Base-by-base conservation (phyloP, 306 rosid genomes). In the Glycine tomentella region DNA sequence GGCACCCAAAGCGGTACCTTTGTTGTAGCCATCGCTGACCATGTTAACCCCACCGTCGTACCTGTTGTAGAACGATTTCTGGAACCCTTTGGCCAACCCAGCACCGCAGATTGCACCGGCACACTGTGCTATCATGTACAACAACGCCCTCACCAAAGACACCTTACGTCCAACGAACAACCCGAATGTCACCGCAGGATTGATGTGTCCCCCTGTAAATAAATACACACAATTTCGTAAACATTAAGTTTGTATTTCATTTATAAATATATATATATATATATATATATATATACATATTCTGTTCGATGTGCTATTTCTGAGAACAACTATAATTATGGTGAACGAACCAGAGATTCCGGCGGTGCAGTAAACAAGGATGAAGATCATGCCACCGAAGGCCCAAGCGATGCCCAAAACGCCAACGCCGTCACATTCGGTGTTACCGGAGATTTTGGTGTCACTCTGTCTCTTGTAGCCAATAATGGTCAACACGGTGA, bases 311-410 rank as follows among this genome's bases (percentile, higher is more conserved):
- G 44, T 38, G 44, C 6, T 7, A 38, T 38, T 4, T 38, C 1
- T 38, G 6, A 4, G 44, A 4, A 4, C 7, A 38, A 38, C 44
- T 25, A 25, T 0, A 25, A 25, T 25, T 25, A 25, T 25, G 31
- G 31, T 25, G 6, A 38, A 25, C 31, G 31, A 0, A 93, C 98
- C 98, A 1, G 98, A 92, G 87, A 95, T 95, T 9, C 98, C 97
- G 82, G 98, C 98, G 46, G 98, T 92, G 92, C 98, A 95, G 95
- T 92, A 95, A 75, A 95, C 98, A 25, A 95, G 98, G 87, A 95
- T 40, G 88, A 95, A 95, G 86, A 95, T 95, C 98, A 95, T 95
- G 83, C 98, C 98, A 8, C 98, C 98, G 50, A 95, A 95, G 74
- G 98, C 97, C 98, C 98, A 95, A 9, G 98, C 98, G 25, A 95